Evolutionary conservation across 1,139 yeast genomes (phyloP).

Genomic region (Candida neerlandica): DNA sequence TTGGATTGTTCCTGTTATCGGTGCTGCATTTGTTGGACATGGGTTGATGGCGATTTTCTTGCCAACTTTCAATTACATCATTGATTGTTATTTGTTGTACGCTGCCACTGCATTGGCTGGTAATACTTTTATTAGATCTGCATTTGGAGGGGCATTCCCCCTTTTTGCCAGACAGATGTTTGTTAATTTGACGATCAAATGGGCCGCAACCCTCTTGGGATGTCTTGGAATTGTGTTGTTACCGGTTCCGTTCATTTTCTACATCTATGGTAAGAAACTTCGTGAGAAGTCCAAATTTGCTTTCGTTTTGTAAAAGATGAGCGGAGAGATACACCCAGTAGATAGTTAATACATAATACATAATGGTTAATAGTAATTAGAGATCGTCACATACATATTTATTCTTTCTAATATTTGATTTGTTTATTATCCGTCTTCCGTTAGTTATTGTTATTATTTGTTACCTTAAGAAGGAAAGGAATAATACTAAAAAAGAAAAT

Average conservation of each 20-base stretch:
- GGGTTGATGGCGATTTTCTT: slow-evolving; percentile 78
- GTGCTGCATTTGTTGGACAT: slow-evolving; percentile 71
- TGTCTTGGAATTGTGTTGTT: slow-evolving; percentile 60
- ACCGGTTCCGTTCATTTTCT: slow-evolving; percentile 78
- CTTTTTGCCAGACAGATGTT: slow-evolving; percentile 69
- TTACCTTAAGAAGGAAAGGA: too few relatives aligned
- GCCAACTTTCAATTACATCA: slow-evolving; percentile 76
- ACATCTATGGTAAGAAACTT: slow-evolving; percentile 60
- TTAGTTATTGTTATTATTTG: too few relatives aligned
- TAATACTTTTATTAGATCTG: slow-evolving; percentile 73
- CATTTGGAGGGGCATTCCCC: slow-evolving; percentile 55
- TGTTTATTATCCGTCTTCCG: too few relatives aligned
- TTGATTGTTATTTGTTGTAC: slow-evolving; percentile 74
- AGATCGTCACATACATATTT: too few relatives aligned
- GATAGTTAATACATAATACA: too few relatives aligned
- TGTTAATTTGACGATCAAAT: slow-evolving; percentile 68
- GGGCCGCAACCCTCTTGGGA: slow-evolving; percentile 84
- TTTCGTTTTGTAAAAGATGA: slow-evolving; percentile 23
- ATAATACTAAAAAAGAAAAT: too few relatives aligned
- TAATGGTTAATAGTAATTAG: too few relatives aligned
- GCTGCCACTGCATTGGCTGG: slow-evolving; percentile 94
- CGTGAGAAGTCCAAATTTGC: slow-evolving; percentile 71
- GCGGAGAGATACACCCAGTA: too few relatives aligned
- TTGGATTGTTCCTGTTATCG: slow-evolving; percentile 85
- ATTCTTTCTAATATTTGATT: too few relatives aligned